A percentile compares a stretch with the other conserved stretches of the same genome.
Evolutionary conservation across 2,329 filamentous ascomycete genomes (phyloP).

Genomic region (Stachybotrys elegans): DNA sequence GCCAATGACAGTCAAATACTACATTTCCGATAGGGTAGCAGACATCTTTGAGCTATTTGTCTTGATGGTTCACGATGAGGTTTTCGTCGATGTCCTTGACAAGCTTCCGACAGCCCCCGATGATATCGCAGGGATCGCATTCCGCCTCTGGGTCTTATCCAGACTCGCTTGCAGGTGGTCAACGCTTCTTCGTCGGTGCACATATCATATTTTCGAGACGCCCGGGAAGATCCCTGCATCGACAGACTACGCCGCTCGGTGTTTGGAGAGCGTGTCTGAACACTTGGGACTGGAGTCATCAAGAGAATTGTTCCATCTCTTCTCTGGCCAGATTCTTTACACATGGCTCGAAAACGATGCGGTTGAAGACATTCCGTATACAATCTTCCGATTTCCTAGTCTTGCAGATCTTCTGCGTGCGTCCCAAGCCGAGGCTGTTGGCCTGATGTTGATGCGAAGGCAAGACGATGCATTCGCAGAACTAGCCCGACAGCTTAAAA

Average conservation of each 20-base stretch:
- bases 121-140: constrained; percentile 76
- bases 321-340: constrained; percentile 82
- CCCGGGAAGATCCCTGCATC: constrained; percentile 67
- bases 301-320: constrained; percentile 72
- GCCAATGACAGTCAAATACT: constrained; percentile 68
- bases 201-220: constrained; percentile 92
- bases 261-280: constrained; percentile 61
- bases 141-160: constrained; percentile 72
- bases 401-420: constrained; percentile 65
- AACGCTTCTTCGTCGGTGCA: constrained; percentile 77
- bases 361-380: constrained; percentile 71
- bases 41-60: constrained; percentile 75
- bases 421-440: constrained; percentile 71
- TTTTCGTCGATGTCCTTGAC: constrained; percentile 79
- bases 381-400: constrained; percentile 74
- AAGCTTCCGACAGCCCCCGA: constrained; percentile 69
- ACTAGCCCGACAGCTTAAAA: constrained; percentile 53
- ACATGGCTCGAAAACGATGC: constrained; percentile 74
- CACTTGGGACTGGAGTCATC: constrained; percentile 61
- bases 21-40: constrained; percentile 64
- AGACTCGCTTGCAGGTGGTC: constrained; percentile 79
- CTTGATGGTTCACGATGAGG: constrained; percentile 75
- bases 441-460: constrained; percentile 76
- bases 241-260: constrained; percentile 65
- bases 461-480: constrained; percentile 58